Evolutionary conservation across 441 rosid genomes (phyloP), one percentile per base, ranked within the genome.

Genomic region (Raphanus hybrid): DNA sequence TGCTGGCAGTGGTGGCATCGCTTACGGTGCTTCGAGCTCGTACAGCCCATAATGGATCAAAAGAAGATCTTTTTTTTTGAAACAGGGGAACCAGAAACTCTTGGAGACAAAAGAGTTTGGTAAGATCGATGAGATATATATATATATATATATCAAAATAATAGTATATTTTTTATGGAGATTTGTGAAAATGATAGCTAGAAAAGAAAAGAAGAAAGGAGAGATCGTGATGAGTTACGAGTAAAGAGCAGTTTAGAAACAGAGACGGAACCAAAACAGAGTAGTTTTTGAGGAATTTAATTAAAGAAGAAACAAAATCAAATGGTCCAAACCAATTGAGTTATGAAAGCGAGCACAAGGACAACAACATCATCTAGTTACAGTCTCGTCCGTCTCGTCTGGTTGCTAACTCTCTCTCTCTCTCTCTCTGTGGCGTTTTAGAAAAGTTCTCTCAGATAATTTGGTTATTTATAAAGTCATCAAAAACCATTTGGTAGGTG

Each of bases 1-100:
- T 79, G 27, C 75, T 55, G 78, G 83, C 99, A 92, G 79, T 89
- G 89, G 57, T 81, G 76, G 87, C 98, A 94, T 26, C 88, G 85
- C 73, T 84, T 85, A 20, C 27, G 75, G 69, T 90, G 81, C 79
- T 90, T 94, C 4, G 98, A 94, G 79, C 85, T 84, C 15, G 92
- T 97, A 54, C 97, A 94, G 54, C 98, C 98, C 98, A 94, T 94
- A 6, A 15, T 12, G 8, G 6, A 65, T 41, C 2, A 34, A 57
- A 41, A 4, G n/a, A 5, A 2, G 10, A 8, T 5, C 9, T 45
- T 58, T 3, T n/a, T n/a, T 29, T 5, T 59, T 3, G 5, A 26
- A 34, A 59, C 35, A 29, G 41, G 65, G 77, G 58, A 57, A 55
- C 1, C 34, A 39, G 26, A 35, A 35, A 29, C 9, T 55, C 4